Percentiles rank a stretch among this genome's conserved stretches.
Conservation (phyloP, 139 green algal genomes). For the Micromonas commoda region DNA sequence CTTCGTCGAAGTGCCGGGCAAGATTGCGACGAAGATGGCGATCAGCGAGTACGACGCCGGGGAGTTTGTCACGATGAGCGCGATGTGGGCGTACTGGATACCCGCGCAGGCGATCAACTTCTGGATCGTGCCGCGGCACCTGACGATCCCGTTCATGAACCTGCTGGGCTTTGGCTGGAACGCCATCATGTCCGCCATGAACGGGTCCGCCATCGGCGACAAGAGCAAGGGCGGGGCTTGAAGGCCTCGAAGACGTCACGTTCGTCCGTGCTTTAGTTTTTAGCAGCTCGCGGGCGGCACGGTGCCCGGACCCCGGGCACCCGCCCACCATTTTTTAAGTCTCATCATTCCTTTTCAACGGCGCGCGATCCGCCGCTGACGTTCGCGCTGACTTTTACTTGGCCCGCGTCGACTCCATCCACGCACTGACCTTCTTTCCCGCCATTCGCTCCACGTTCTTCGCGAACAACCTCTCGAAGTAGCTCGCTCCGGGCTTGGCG, state of each 20-base stretch:
- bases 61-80: constrained; percentile 7
- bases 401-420: background rate
- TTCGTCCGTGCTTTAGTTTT: no score
- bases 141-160: constrained; percentile 29
- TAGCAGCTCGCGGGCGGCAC: no score
- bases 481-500: no score
- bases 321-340: no score
- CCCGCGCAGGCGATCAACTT: constrained; percentile 26
- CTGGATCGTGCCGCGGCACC: constrained; percentile 9
- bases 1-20: background rate
- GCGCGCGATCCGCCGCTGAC: no score
- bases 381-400: background rate
- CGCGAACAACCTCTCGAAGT: background rate
- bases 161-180: constrained; percentile 10
- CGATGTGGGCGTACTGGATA: constrained; percentile 11
- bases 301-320: no score
- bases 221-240: no score
- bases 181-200: background rate
- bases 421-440: background rate
- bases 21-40: no score
- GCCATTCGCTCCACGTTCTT: background rate
- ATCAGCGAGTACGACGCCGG: background rate
- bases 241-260: no score
- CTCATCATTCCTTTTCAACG: background rate
- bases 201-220: no score